These are phyloP conservation scores for Phaeotremella skinneri DNA, from an alignment of 768 basidiomycete genomes.

Conservation along the genomic window DNA sequence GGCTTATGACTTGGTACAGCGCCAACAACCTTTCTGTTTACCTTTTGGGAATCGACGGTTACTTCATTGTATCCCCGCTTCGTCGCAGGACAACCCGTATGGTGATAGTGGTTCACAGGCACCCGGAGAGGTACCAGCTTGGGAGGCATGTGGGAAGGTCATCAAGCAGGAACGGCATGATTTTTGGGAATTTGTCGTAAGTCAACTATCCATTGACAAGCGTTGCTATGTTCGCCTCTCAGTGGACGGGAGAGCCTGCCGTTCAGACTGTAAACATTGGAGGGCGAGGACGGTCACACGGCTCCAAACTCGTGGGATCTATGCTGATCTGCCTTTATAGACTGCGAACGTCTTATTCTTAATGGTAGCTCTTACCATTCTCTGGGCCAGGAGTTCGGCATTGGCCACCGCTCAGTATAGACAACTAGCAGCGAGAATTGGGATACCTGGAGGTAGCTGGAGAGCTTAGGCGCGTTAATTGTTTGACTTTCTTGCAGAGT, in stretches of 20 bases:
- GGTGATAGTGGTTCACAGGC: conserved; percentile 9
- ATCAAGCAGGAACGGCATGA: conserved; percentile 73
- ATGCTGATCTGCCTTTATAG: conserved; percentile 29
- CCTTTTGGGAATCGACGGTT: conserved; percentile 93
- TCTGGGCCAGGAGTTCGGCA: conserved; percentile 67
- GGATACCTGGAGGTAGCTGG: conserved; percentile 53
- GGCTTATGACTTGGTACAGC: conserved; percentile 55
- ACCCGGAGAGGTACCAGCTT: conserved; percentile 64
- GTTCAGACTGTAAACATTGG: too few relatives aligned
- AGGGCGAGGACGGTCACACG: too few relatives aligned
- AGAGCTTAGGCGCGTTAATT: not conserved
- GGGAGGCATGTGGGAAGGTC: conserved; percentile 91
- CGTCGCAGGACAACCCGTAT: conserved; percentile 21
- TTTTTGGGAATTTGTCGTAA: conserved; percentile 86
- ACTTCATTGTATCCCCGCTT: conserved; percentile 66
- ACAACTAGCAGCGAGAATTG: conserved; percentile 81
- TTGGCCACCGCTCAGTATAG: conserved; percentile 72
- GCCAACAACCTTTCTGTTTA: conserved; percentile 84
- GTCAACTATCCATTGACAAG: conserved; percentile 41
- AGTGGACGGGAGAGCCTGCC: too few relatives aligned
- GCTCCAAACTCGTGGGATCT: not conserved
- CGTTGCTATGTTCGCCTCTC: not conserved
- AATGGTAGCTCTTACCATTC: conserved; percentile 62
- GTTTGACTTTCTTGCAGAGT: not conserved
- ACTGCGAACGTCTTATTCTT: conserved; percentile 68